Evolutionary conservation across 306 rosid genomes (phyloP).

Genomic region (Citrullus colocynthis): DNA sequence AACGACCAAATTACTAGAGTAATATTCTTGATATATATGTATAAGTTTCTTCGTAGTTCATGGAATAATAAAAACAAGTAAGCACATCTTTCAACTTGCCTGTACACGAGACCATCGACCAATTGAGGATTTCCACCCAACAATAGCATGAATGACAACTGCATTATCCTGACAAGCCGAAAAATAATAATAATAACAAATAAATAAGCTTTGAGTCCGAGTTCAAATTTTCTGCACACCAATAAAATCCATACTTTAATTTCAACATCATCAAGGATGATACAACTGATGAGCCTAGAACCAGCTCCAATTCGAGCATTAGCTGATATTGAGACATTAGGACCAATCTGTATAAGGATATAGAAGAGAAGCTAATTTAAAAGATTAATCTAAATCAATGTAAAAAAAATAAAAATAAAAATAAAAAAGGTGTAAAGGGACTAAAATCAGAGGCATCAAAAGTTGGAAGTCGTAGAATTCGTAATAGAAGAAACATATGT

Average conservation of each 20-base stretch:
- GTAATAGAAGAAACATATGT: neutral
- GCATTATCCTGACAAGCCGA: constrained; percentile 68
- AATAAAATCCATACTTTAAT: constrained; percentile 42
- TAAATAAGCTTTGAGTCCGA: neutral
- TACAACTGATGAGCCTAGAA: constrained; percentile 79
- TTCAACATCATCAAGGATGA: constrained; percentile 78
- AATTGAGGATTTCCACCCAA: constrained; percentile 90
- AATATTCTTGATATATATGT: neutral
- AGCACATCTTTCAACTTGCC: constrained; percentile 35
- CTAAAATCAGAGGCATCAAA: neutral
- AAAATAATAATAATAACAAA: neutral
- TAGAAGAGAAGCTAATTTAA: neutral
- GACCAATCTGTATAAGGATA: constrained; percentile 61
- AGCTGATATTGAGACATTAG: constrained; percentile 89
- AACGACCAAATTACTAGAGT: neutral
- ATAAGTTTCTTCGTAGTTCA: neutral
- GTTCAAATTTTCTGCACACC: neutral
- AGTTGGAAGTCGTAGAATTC: neutral
- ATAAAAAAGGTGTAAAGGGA: neutral
- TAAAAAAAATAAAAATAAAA: too few species aligned
- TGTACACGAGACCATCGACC: constrained; percentile 92
- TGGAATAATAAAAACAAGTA: neutral
- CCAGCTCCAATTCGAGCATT: constrained; percentile 97
- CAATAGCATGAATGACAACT: constrained; percentile 70
- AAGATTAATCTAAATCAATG: neutral